Percentiles rank a stretch among this genome's conserved stretches.
Evolutionary conservation across 2,329 filamentous ascomycete genomes (phyloP).

Genomic region (Colletotrichum tofieldiae): DNA sequence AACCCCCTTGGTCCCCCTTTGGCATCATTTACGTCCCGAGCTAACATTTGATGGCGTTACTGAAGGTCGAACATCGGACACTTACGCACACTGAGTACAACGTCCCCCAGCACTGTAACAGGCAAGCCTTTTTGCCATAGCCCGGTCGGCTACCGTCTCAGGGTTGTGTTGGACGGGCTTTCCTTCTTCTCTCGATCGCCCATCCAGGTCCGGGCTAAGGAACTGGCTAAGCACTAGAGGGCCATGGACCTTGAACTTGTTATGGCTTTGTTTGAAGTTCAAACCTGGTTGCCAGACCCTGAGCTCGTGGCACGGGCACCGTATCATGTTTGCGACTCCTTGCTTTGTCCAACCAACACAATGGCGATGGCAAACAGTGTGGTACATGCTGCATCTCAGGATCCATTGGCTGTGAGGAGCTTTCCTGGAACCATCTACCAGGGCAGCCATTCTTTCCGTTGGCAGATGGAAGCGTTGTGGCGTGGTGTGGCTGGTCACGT

Average conservation of each 20-base stretch:
- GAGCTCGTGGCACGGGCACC: background rate
- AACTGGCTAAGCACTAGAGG: background rate
- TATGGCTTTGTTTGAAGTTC: background rate
- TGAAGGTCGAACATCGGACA: background rate
- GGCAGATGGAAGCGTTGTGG: too few relatives aligned
- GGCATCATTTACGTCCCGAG: conserved; percentile 21
- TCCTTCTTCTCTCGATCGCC: conserved; percentile 37
- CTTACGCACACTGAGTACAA: conserved; percentile 32
- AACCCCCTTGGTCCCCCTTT: conserved; percentile 31
- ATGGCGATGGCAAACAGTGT: background rate
- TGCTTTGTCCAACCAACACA: too few relatives aligned
- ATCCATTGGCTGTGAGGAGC: too few relatives aligned
- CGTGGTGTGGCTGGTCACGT: too few relatives aligned
- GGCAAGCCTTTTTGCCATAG: conserved; percentile 46
- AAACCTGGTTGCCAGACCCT: background rate
- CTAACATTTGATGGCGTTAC: background rate
- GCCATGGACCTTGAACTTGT: background rate
- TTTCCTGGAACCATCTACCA: background rate
- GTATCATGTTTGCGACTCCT: background rate
- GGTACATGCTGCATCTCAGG: background rate
- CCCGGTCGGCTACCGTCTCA: conserved; percentile 46
- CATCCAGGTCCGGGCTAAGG: background rate
- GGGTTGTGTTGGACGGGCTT: conserved; percentile 46
- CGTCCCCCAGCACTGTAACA: conserved; percentile 37
- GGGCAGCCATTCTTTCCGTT: background rate